Conservation (phyloP, 768 basidiomycete species). For the Russula sp. region DNA sequence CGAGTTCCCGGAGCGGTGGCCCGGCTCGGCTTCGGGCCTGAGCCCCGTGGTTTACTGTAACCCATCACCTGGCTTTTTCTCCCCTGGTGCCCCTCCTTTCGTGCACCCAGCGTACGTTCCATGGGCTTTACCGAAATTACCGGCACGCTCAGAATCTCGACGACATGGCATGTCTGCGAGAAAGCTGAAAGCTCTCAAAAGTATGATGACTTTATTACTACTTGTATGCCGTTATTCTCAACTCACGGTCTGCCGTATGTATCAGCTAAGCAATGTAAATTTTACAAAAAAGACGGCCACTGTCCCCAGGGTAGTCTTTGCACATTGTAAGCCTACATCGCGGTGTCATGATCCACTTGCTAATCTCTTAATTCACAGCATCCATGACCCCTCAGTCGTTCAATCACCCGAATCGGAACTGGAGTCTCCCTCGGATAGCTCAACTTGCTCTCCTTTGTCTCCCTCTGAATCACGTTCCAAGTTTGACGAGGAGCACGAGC, state of each 20-base stretch:
- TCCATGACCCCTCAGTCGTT: conserved; percentile 18
- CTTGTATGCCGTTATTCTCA: background rate
- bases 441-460: background rate
- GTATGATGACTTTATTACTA: conserved; percentile 10
- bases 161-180: conserved; percentile 18
- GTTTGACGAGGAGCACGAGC: conserved; percentile 23
- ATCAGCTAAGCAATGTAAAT: conserved; percentile 30
- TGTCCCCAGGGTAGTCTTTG: conserved; percentile 28
- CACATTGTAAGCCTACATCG: conserved; percentile 25
- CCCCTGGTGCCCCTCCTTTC: conserved; percentile 20
- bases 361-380: conserved; percentile 8
- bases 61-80: conserved; percentile 13
- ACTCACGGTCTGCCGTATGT: conserved; percentile 3
- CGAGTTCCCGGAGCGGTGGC: conserved; percentile 29
- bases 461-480: background rate
- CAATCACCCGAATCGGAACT: background rate
- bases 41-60: conserved; percentile 20
- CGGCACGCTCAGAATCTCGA: conserved; percentile 14
- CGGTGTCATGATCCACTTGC: background rate
- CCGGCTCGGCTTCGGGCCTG: conserved; percentile 15
- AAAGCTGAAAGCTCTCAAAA: conserved; percentile 28
- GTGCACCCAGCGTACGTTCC: conserved; percentile 11
- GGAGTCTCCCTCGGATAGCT: conserved; percentile 2
- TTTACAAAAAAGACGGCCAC: conserved; percentile 25
- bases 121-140: conserved; percentile 1